A percentile compares a stretch with the other conserved stretches of the same genome.
phyloP scores from a whole-genome alignment of 1,284 basidiomycete genomes.

The Rhodotorula sp. region DNA sequence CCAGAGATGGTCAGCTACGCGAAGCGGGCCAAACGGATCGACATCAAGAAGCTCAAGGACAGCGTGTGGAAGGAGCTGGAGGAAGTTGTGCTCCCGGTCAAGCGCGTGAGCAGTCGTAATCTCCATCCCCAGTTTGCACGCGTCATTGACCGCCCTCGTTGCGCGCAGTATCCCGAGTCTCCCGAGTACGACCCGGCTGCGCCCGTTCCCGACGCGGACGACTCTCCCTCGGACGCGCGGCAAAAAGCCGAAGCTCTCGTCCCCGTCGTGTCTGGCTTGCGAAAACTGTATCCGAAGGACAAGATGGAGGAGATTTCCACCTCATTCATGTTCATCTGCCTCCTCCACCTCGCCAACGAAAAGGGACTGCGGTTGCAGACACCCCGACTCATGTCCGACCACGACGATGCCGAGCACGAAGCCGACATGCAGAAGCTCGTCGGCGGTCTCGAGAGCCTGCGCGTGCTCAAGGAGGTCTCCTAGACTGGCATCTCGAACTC shows the following conservation, averaged over 20 bases:
- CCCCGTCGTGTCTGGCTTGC: conserved; percentile 76
- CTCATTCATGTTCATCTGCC: conserved; percentile 95
- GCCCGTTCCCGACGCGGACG: conserved; percentile 53
- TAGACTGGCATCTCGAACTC: neutral
- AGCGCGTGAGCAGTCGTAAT: too few relatives aligned
- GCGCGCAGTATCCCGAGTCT: conserved; percentile 25
- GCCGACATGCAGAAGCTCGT: conserved; percentile 25
- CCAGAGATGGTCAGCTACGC: conserved; percentile 93
- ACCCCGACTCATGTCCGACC: conserved; percentile 11
- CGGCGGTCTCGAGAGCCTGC: conserved; percentile 32
- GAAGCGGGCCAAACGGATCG: conserved; percentile 93
- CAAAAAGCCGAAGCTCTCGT: conserved; percentile 63
- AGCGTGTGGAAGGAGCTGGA: conserved; percentile 93
- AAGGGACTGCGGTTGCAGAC: conserved; percentile 42
- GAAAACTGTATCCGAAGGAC: conserved; percentile 78
- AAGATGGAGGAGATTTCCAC: conserved; percentile 99
- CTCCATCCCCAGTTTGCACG: too few relatives aligned
- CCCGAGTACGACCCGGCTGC: conserved; percentile 43
- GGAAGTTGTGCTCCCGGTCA: conserved; percentile 59
- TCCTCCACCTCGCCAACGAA: conserved; percentile 46
- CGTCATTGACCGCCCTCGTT: neutral
- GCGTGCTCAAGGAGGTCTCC: conserved; percentile 34
- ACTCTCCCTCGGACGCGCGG: neutral
- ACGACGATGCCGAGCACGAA: conserved; percentile 17
- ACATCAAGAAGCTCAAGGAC: conserved; percentile 94